A percentile compares a stretch with the other conserved stretches of the same genome.
Conservation (phyloP, 192 early-diverging fungal species). For the Backusella tarrabulga region DNA sequence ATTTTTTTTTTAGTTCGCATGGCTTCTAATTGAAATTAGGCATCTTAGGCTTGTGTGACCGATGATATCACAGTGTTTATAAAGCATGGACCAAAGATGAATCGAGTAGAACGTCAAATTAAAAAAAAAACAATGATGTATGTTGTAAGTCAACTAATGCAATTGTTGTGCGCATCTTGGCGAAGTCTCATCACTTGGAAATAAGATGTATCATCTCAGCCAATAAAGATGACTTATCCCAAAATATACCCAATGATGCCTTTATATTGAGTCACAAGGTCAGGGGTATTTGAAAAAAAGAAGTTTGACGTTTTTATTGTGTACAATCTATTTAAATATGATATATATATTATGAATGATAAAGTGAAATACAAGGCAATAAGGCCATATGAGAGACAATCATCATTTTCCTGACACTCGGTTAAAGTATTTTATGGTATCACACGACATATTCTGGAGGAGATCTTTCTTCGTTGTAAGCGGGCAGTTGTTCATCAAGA, state of each 20-base stretch:
- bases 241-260: neutral
- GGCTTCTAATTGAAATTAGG: neutral
- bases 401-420: neutral
- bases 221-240: neutral
- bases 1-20: neutral
- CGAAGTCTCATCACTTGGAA: neutral
- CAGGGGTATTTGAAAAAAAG: neutral
- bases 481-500: constrained; percentile 4
- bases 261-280: neutral
- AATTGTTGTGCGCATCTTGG: neutral
- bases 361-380: no score
- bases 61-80: neutral
- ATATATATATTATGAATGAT: neutral
- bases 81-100: neutral
- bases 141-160: neutral
- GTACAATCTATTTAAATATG: neutral
- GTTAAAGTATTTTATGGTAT: neutral
- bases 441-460: neutral
- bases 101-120: neutral
- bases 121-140: neutral
- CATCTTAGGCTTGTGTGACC: neutral
- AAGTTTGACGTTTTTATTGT: neutral
- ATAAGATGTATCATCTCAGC: neutral
- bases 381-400: neutral
- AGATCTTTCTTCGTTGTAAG: neutral